These are phyloP conservation scores for Strigomonas culicis DNA, from an alignment of 208 protist genomes.

Conservation along the genomic window DNA sequence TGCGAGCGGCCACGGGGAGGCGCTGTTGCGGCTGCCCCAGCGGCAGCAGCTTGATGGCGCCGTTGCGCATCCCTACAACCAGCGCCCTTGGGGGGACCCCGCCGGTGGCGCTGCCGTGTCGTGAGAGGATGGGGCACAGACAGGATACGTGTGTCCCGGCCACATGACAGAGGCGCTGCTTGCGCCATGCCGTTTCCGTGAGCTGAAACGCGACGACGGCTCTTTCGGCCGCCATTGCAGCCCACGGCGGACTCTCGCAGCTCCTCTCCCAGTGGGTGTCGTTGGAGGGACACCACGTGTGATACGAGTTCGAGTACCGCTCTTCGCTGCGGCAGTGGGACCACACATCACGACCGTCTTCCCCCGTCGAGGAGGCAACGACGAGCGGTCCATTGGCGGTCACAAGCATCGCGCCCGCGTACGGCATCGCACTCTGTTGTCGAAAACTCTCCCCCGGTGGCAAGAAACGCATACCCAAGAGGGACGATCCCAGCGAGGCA, in stretches of 20 bases:
- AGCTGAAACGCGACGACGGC: not conserved
- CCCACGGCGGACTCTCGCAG: not conserved
- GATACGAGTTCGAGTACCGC: not conserved
- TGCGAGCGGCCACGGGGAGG: slow-evolving; percentile 28
- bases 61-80: slow-evolving; percentile 46
- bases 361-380: not conserved
- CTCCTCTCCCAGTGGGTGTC: not conserved
- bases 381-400: not conserved
- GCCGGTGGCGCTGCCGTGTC: not conserved
- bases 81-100: not conserved
- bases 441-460: not conserved
- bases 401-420: not conserved
- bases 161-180: not conserved
- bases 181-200: not conserved
- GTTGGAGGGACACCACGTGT: not conserved
- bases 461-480: no score
- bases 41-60: slow-evolving; percentile 36
- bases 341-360: not conserved
- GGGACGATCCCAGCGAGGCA: no score
- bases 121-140: not conserved
- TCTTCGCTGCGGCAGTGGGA: not conserved
- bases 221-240: not conserved
- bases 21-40: slow-evolving; percentile 6
- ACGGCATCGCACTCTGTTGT: not conserved
- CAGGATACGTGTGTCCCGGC: not conserved